Evolutionary conservation across 805 yeast species (phyloP).

Genomic region (Nakazawaea populi): DNA sequence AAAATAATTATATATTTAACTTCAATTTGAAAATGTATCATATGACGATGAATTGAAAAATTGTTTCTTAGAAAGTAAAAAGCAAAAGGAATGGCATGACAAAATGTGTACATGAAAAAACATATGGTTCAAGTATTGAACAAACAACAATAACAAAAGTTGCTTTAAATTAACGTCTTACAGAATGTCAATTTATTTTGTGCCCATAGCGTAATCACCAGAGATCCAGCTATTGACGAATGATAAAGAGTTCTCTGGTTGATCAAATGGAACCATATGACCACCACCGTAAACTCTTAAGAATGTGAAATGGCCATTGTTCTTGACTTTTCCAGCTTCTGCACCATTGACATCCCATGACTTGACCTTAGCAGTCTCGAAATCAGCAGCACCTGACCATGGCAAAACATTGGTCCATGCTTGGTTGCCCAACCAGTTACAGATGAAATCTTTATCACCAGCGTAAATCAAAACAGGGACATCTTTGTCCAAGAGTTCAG

Average conservation of each 20-base stretch:
- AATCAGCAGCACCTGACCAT: slow-evolving; percentile 55
- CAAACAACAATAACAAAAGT: too few species aligned
- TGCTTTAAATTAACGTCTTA: too few species aligned
- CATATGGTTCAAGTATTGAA: too few species aligned
- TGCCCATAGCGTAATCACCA: slow-evolving; percentile 38
- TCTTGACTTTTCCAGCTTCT: slow-evolving; percentile 70
- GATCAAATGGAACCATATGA: slow-evolving; percentile 90
- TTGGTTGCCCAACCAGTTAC: slow-evolving; percentile 89
- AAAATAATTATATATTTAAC: background rate
- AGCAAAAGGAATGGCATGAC: too few species aligned
- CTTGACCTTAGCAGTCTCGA: slow-evolving; percentile 24
- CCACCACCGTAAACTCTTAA: slow-evolving; percentile 79
- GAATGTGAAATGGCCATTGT: slow-evolving; percentile 64
- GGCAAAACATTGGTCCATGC: slow-evolving; percentile 71
- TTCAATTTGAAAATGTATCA: too few species aligned
- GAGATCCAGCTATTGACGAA: slow-evolving; percentile 73
- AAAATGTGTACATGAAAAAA: too few species aligned
- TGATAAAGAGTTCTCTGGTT: slow-evolving; percentile 65
- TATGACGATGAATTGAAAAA: too few species aligned
- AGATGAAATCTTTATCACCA: slow-evolving; percentile 91
- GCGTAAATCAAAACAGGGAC: slow-evolving; percentile 84
- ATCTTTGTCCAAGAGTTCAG: slow-evolving; percentile 56
- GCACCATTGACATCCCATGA: slow-evolving; percentile 25
- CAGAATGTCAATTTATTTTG: background rate
- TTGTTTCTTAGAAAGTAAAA: too few species aligned